Evolutionary conservation across 139 green algal genomes (phyloP).

Genomic region (Volvox africanus): DNA sequence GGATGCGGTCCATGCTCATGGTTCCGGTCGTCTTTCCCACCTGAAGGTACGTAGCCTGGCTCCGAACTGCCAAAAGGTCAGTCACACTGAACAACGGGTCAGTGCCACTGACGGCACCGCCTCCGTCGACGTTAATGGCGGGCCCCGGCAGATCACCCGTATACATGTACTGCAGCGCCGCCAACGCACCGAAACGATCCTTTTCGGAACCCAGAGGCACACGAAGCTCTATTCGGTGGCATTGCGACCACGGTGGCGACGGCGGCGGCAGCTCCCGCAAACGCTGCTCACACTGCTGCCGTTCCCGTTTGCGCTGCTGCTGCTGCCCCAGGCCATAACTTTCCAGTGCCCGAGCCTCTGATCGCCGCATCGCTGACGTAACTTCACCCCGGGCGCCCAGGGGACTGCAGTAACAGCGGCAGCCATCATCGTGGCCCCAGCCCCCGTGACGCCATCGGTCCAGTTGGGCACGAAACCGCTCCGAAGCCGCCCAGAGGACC

Average conservation of each 20-base stretch:
- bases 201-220: background rate
- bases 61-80: background rate
- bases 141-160: background rate
- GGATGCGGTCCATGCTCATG: too few relatives aligned
- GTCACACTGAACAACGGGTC: background rate
- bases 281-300: too few relatives aligned
- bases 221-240: background rate
- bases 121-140: background rate
- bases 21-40: too few relatives aligned
- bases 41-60: constrained; percentile 11
- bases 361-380: too few relatives aligned
- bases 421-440: background rate
- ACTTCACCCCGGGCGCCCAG: too few relatives aligned
- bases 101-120: background rate
- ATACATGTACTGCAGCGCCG: constrained; percentile 9
- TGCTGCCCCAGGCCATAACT: too few relatives aligned
- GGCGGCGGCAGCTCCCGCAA: background rate
- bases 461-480: background rate
- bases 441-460: background rate
- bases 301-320: too few relatives aligned
- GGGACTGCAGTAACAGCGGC: background rate
- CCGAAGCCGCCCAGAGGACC: constrained; percentile 1
- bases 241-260: background rate
- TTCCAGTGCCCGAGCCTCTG: too few relatives aligned
- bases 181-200: background rate